Base-by-base conservation (phyloP, 2,329 filamentous ascomycete species). In the Harringtonia aguacate region DNA sequence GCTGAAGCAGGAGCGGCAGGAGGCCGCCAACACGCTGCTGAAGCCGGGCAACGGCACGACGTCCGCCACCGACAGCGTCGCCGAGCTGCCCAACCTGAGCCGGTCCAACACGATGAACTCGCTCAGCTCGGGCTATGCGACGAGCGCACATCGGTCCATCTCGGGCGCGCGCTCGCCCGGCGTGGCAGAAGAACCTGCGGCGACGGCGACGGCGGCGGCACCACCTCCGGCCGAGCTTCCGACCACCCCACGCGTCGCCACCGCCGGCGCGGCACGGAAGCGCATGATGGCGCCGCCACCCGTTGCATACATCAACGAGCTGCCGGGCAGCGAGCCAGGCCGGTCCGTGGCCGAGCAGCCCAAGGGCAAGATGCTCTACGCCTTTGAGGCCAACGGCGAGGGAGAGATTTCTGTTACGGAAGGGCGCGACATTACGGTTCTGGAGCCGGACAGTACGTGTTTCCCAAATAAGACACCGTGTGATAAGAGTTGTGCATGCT, bases 81-180 rank as follows among this genome's bases (percentile, higher is more conserved):
- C 79, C 4, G 81, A 85, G 46, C 67, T 81, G 42, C 81, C 86
- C 0, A 70, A 73, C 8, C 68, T 95, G 41, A 84, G 74, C 49
- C 76, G 89, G 34, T 83, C 83, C 49, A 86, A 95, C 58, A 97
- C 90, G 0, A 87, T 95, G 72, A 92, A 81, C 53, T 95, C 87
- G 1, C 65, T 94, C 24, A 92, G 84, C 60, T 95, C 89, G 0
- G 88, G 87, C 12, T 95, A 90, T 57, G 84, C 85, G 4, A 80
- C 82, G 15, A 87, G 81, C 56, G 85, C 84, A 1, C 77, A 84
- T 46, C 74, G 86, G 45, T 90, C 86, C 4, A 70, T 88, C 45
- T 82, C 84, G 2, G 83, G 79, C 60, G 65, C 62, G 20, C 65
- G 68, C 44, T 64, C 75, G 27, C 71, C 73, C 4, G 61, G 66